Percentiles rank a stretch among this genome's conserved stretches.
These are phyloP conservation scores for Colletotrichum melonis DNA, from an alignment of 2,329 filamentous ascomycete genomes.

Conservation along the genomic window DNA sequence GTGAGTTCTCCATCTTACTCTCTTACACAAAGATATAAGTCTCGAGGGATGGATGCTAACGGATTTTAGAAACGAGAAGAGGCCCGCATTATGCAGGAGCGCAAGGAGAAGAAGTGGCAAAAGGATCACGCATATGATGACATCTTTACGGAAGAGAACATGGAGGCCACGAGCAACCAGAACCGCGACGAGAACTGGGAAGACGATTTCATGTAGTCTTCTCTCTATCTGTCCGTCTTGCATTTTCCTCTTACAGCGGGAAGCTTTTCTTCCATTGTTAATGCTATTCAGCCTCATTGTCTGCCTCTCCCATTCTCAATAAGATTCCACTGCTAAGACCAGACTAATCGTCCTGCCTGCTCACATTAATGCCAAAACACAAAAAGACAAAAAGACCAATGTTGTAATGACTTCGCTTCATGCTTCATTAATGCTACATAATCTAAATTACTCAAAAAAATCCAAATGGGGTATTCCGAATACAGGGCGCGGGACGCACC, in stretches of 20 bases:
- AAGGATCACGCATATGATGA: constrained; percentile 99
- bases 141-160: constrained; percentile 84
- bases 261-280: neutral
- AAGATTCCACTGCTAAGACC: too few species aligned
- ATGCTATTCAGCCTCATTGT: neutral
- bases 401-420: constrained; percentile 26
- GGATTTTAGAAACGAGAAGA: constrained; percentile 76
- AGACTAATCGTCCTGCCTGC: too few species aligned
- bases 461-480: constrained; percentile 31
- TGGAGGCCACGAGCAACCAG: constrained; percentile 85
- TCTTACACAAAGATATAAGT: neutral
- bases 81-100: constrained; percentile 77
- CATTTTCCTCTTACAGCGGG: neutral
- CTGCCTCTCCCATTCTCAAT: neutral
- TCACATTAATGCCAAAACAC: neutral
- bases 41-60: too few species aligned
- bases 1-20: constrained; percentile 53
- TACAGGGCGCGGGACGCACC: neutral
- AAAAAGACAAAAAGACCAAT: too few species aligned
- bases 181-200: constrained; percentile 81
- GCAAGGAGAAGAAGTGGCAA: constrained; percentile 90
- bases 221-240: neutral
- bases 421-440: neutral
- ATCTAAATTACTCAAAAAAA: neutral
- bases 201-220: constrained; percentile 91